Evolutionary conservation across 495 filamentous ascomycete species (phyloP).

Genomic region (Penicillium chermesinum): DNA sequence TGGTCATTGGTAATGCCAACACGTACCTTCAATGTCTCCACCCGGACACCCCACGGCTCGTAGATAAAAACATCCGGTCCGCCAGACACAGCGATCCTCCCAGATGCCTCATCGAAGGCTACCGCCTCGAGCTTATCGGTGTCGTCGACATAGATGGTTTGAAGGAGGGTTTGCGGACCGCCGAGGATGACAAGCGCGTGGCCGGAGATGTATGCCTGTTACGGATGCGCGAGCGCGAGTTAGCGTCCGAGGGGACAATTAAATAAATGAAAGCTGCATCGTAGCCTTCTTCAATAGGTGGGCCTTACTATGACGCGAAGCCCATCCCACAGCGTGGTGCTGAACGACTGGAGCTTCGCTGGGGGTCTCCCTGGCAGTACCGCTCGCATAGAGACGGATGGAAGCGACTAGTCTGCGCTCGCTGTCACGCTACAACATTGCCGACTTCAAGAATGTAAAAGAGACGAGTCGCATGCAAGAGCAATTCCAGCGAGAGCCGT

Average conservation of each 20-base stretch:
- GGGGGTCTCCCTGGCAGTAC: constrained; percentile 88
- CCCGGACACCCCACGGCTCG: constrained; percentile 64
- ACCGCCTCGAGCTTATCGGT: constrained; percentile 64
- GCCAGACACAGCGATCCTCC: constrained; percentile 76
- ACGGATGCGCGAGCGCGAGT: constrained; percentile 10
- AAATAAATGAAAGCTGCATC: constrained; percentile 2
- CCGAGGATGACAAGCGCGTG: constrained; percentile 78
- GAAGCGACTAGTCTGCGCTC: constrained; percentile 22
- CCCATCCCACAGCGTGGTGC: constrained; percentile 76
- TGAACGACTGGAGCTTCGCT: constrained; percentile 84
- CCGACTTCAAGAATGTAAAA: constrained; percentile 8
- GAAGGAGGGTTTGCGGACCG: constrained; percentile 67
- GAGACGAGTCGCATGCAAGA: not conserved
- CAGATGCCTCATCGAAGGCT: constrained; percentile 71
- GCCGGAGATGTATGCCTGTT: constrained; percentile 82
- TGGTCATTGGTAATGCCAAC: not conserved
- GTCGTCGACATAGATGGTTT: constrained; percentile 88
- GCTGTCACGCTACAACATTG: constrained; percentile 37
- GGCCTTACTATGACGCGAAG: constrained; percentile 69
- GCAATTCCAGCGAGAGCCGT: constrained; percentile 3
- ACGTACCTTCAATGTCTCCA: constrained; percentile 53
- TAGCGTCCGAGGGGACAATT: constrained; percentile 5
- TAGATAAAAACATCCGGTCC: constrained; percentile 68
- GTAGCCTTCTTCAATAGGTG: not conserved
- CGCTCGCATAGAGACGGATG: constrained; percentile 57